Evolutionary conservation across 192 early-diverging fungal species (phyloP), one percentile per base, ranked within the genome.

Genomic region (Mortierella antarctica): DNA sequence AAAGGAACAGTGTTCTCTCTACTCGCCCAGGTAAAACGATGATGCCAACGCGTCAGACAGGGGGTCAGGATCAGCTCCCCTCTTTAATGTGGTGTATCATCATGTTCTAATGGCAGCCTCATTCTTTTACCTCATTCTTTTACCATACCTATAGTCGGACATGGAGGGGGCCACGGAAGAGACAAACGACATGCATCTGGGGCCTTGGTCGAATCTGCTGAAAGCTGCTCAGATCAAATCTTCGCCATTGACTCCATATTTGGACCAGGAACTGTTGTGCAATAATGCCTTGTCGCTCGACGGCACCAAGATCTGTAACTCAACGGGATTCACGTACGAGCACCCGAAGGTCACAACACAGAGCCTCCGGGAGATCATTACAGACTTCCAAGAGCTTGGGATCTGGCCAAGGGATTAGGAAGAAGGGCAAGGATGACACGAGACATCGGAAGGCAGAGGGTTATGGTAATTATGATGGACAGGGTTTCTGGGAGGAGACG

Each of bases 101-200:
- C 31, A 31, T 31, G 31, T 31, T 31, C 31, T 31, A 53, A 15
- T 1, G 21, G 18, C 18, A 2, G 13, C n/a, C n/a, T n/a, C n/a
- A 7, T 66, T 4, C 64, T 10, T 56, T 47, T 49, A 21, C 21
- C 13, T 48, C 42, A 14, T 44, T 67, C 11, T 58, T 31, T 58
- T 31, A 39, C 20, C 18, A 1, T 13, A 8, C 7, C 17, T 14
- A 40, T 64, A 93, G 89, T 85, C 94, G 9, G 91, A 94, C 60
- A 84, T 95, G 44, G 88, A 94, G 57, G 91, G 92, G 17, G 89
- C 96, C 4, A 92, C 92, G 0, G 96, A 98, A 60, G 96, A 97
- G 39, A 92, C 94, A 58, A 98, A 98, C 65, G 96, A 98, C 70
- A 96, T 95, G 82, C 94, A 97, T 67, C 73, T 98, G 56, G 92